Evolutionary conservation across 371 early-diverging fungal species (phyloP), one percentile per base, ranked within the genome.

Genomic region (Haplosporangium sp.): DNA sequence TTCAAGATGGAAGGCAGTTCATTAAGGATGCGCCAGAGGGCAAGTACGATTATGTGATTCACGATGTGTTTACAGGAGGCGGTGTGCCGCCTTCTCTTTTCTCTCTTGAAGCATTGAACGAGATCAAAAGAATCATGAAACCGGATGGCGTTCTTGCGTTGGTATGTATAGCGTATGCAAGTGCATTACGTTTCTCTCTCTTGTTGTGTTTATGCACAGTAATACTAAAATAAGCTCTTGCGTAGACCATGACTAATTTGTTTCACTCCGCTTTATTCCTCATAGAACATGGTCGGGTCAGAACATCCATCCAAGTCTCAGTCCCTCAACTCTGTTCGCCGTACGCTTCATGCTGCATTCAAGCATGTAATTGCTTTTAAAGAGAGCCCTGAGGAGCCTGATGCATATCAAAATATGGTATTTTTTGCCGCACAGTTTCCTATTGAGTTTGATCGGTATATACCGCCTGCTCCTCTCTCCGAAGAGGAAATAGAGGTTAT

Each of bases 11-110:
- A 0, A 84, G 94, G n/a, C 73, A 66, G 17, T 92, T 89, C 69
- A 79, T 95, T 27, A 86, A 90, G 63, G 67, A 75, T 7, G 87
- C 84, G 0, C 76, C 77, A 0, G 62, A 69, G 3, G 67, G 58
- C 55, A 71, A 81, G 42, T 95, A 94, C 79, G 95, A 95, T 76
- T 95, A 88, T 77, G 85, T 96, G 13, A 76, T 94, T n/a, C 96
- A 95, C 74, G 96, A 96, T 82, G 94, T 96, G 37, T 96, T 96
- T 69, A 92, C 94, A 1, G 95, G 95, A 60, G 96, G 95, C 0
- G 87, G 89, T 2, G 90, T 95, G 2, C 92, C 93, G 2, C 78
- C 84, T 3, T 53, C 76, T 0, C 76, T 96, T 77, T 94, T 95
- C 69, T 89, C 94, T 2, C 77, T 87, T 15, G 91, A 93, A 70